A percentile compares a stretch with the other conserved stretches of the same genome.
phyloP scores from a whole-genome alignment of 1,284 basidiomycete species.

The Abortiporus biennis region DNA sequence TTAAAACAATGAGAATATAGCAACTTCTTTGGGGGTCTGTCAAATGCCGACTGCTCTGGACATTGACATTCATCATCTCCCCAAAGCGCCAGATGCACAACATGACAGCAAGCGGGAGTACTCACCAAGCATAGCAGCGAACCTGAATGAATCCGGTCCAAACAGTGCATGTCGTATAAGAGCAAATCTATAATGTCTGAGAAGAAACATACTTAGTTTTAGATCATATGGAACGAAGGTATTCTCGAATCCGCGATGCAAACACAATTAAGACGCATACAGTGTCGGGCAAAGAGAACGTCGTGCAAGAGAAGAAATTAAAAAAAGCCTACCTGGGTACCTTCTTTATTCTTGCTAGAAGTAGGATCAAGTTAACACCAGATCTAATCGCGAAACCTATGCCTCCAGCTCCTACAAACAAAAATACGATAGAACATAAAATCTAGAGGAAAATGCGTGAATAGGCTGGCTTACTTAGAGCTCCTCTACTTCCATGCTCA shows the following conservation, averaged over 20 bases:
- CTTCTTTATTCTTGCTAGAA: conserved; percentile 61
- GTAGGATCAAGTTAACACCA: conserved; percentile 73
- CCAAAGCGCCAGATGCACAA: background rate
- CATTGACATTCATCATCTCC: no score
- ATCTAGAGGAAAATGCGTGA: background rate
- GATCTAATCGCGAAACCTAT: conserved; percentile 78
- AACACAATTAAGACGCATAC: conserved; percentile 3
- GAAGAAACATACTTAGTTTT: no score
- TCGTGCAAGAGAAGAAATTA: no score
- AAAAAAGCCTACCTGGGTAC: conserved; percentile 47
- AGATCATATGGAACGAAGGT: no score
- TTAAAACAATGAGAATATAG: no score
- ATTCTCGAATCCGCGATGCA: no score
- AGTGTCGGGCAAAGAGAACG: background rate
- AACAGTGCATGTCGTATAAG: conserved; percentile 75
- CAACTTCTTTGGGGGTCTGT: no score
- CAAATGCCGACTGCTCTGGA: no score
- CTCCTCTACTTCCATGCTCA: conserved; percentile 71
- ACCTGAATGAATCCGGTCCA: conserved; percentile 74
- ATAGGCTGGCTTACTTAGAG: conserved; percentile 55
- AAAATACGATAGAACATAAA: background rate
- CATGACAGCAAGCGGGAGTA: no score
- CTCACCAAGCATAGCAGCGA: conserved; percentile 80
- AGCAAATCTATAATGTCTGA: conserved; percentile 43
- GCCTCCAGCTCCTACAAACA: conserved; percentile 61